These are phyloP conservation scores for Leccinum brunneo-olivaceum DNA, from an alignment of 1,284 basidiomycete genomes.

Conservation along the genomic window DNA sequence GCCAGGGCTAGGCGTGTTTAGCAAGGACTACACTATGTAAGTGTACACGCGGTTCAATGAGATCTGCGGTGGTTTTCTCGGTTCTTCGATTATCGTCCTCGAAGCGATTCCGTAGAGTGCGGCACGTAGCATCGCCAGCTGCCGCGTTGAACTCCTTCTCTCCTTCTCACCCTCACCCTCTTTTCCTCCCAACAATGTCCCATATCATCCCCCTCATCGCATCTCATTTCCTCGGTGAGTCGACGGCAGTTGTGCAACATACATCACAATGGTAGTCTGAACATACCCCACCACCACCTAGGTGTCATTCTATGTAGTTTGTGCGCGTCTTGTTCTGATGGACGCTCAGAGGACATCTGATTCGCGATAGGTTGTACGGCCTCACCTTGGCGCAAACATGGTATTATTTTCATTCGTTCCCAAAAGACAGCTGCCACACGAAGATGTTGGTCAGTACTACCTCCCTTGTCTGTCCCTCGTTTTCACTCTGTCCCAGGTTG, in stretches of 20 bases:
- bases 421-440: constrained; percentile 20
- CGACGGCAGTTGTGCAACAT: not conserved
- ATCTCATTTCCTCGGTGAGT: constrained; percentile 27
- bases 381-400: constrained; percentile 29
- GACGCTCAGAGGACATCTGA: not conserved
- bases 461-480: not conserved
- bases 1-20: too few relatives aligned
- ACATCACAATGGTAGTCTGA: not conserved
- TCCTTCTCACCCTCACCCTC: not conserved
- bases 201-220: constrained; percentile 17
- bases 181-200: constrained; percentile 10
- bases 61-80: constrained; percentile 4
- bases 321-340: constrained; percentile 9
- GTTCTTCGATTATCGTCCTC: constrained; percentile 28
- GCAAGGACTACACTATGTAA: too few relatives aligned
- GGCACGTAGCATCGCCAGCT: constrained; percentile 24
- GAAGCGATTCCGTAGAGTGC: constrained; percentile 28
- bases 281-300: constrained; percentile 10
- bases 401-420: constrained; percentile 28
- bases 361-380: constrained; percentile 23
- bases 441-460: constrained; percentile 19
- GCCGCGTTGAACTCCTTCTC: not conserved
- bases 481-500: constrained; percentile 18
- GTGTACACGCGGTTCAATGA: too few relatives aligned
- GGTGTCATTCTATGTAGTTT: constrained; percentile 29